These are phyloP conservation scores for Rhizoclosmatium sp. DNA, from an alignment of 192 early-diverging fungal genomes.

Conservation along the genomic window DNA sequence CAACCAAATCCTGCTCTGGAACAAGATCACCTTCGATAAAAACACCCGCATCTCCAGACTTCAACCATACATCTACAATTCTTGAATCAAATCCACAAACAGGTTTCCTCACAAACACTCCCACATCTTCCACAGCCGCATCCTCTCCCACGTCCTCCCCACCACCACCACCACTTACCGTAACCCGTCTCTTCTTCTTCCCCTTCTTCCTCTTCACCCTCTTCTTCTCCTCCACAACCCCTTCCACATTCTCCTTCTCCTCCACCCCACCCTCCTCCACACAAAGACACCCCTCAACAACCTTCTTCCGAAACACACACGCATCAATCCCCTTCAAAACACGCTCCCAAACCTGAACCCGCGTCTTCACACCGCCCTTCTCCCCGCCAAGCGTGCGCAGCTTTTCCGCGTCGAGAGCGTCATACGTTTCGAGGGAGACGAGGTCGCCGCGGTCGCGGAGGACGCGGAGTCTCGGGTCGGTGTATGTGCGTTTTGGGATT, in stretches of 20 bases:
- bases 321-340: background rate
- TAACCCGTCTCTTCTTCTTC: background rate
- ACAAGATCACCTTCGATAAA: background rate
- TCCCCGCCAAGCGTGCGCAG: background rate
- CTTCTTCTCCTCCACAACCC: background rate
- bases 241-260: conserved; percentile 17
- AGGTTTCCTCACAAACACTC: background rate
- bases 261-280: background rate
- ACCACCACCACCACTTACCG: background rate
- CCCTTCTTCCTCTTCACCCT: conserved; percentile 1
- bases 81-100: conserved; percentile 39
- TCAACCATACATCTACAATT: conserved; percentile 8
- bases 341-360: background rate
- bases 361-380: background rate
- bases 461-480: background rate
- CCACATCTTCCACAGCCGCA: background rate
- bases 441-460: background rate
- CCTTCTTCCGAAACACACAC: conserved; percentile 1
- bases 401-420: conserved; percentile 5
- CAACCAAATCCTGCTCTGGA: background rate
- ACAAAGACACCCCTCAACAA: conserved; percentile 1
- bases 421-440: conserved; percentile 21
- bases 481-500: background rate
- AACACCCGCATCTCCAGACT: background rate
- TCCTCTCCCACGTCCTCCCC: conserved; percentile 2